phyloP scores from a whole-genome alignment of 139 green algal species.

The Tetradesmus lagerheimii region DNA sequence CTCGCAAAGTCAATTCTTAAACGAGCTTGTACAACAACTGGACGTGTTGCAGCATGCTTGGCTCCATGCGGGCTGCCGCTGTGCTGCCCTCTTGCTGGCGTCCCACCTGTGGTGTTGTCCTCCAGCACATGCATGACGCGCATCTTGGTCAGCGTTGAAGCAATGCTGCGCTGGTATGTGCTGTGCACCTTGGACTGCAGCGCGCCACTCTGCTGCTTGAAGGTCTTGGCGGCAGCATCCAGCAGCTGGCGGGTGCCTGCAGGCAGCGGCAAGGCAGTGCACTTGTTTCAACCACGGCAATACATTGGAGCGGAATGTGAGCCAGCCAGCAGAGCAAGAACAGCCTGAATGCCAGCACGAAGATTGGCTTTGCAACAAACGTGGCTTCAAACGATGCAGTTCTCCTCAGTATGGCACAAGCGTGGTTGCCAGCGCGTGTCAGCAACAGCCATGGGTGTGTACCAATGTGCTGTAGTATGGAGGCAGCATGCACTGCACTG shows the following conservation, averaged over 20 bases:
- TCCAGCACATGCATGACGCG: conserved; percentile 60
- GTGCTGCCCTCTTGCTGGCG: neutral
- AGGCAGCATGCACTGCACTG: too few species aligned
- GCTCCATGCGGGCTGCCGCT: neutral
- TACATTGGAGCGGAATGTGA: neutral
- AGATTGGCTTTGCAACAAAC: too few species aligned
- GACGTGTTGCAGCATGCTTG: too few species aligned
- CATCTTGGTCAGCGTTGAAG: conserved; percentile 51
- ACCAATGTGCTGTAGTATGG: too few species aligned
- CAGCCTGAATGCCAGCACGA: neutral
- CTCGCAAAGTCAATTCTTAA: too few species aligned
- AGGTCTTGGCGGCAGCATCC: conserved; percentile 24
- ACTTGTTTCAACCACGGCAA: too few species aligned
- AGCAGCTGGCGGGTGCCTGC: conserved; percentile 45
- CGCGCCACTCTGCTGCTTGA: neutral
- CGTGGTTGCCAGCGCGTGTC: neutral
- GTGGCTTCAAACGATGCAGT: neutral
- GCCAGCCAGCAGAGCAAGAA: neutral
- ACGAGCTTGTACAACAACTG: too few species aligned
- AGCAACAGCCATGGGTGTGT: too few species aligned
- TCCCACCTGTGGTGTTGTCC: conserved; percentile 59
- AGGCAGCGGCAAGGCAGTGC: neutral
- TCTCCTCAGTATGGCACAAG: neutral
- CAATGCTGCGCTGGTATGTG: conserved; percentile 63
- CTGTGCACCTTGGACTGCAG: conserved; percentile 54